Evolutionary conservation across 2,329 filamentous ascomycete species (phyloP), one percentile per base, ranked within the genome.

Genomic region (Remersonia thermophila): DNA sequence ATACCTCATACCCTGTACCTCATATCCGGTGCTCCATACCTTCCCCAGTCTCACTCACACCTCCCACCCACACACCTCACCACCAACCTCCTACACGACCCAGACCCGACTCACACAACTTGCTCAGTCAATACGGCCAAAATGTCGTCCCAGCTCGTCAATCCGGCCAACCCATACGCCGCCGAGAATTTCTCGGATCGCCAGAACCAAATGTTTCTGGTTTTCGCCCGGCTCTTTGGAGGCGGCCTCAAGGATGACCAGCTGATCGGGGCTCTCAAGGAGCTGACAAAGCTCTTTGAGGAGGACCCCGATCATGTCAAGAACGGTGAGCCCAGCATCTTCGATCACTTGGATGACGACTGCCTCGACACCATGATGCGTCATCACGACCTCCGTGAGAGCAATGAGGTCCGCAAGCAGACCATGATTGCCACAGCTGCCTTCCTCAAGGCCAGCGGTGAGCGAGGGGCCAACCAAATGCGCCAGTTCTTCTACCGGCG

Each of bases 181-280:
- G 20, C 20, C 20, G 20, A 23, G 20, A 23, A 23, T 9, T 23
- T 6, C 20, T 6, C 20, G 20, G 20, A 36, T 5, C 37, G 47
- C 30, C 34, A 71, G 48, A 78, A 83, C 51, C 66, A 80, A 51
- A 80, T 81, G 38, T 73, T 80, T 51, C 73, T 93, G 39, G 77
- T 89, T 47, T 75, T 95, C 47, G 87, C 87, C 16, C 81, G 83
- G 51, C 66, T 95, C 48, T 93, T 95, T 78, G 84, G 93, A 55
- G 85, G 84, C 30, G 86, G 85, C 36, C 76, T 87, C 50, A 84
- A 94, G 49, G 83, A 83, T 52, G 73, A 77, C 38, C 77, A 83
- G 47, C 80, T 73, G 10, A 77, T 71, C 48, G 59, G 59, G 41
- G 68, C 75, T 41, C 61, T 80, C 31, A 69, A 72, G 46, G 57